Percentiles rank a stretch among this genome's conserved stretches.
Conservation (phyloP, 2,329 filamentous ascomycete genomes). For the Sarocladium brachiariae region DNA sequence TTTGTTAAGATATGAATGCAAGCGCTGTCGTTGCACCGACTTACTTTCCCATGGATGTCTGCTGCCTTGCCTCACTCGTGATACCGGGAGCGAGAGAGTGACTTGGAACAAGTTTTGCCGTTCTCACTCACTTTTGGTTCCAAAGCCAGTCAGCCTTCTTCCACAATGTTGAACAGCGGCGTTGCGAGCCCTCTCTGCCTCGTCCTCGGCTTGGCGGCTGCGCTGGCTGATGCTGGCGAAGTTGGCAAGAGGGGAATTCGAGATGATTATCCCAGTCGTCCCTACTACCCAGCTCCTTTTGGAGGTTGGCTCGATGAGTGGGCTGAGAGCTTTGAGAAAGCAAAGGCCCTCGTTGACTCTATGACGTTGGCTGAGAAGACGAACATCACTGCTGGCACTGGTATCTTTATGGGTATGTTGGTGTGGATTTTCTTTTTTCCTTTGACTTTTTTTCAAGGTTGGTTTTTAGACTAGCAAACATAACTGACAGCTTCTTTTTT, state of each 20-base stretch:
- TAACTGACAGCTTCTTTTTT: too few species aligned
- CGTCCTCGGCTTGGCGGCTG: neutral
- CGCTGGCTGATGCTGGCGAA: neutral
- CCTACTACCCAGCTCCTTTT: slow-evolving; percentile 65
- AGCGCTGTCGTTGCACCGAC: neutral
- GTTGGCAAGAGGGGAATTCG: slow-evolving; percentile 8
- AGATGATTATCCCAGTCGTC: slow-evolving; percentile 32
- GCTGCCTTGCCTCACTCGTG: too few species aligned
- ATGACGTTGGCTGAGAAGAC: slow-evolving; percentile 80
- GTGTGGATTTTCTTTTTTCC: neutral
- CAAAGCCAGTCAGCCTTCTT: neutral
- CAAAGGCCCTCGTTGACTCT: slow-evolving; percentile 58
- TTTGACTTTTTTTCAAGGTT: slow-evolving; percentile 9
- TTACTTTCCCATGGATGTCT: neutral
- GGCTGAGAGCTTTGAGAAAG: slow-evolving; percentile 64
- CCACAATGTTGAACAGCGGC: neutral
- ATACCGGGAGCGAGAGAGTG: too few species aligned
- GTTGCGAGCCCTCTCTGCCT: neutral
- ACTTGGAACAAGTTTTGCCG: neutral
- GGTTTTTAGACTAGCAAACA: neutral
- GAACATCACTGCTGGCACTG: slow-evolving; percentile 66
- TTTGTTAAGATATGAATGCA: slow-evolving; percentile 1
- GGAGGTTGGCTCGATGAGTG: slow-evolving; percentile 66
- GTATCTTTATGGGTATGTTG: slow-evolving; percentile 59
- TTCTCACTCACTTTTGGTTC: neutral